Evolutionary conservation across 2,329 filamentous ascomycete genomes (phyloP).

Genomic region (Scopulariopsis brevicaulis): DNA sequence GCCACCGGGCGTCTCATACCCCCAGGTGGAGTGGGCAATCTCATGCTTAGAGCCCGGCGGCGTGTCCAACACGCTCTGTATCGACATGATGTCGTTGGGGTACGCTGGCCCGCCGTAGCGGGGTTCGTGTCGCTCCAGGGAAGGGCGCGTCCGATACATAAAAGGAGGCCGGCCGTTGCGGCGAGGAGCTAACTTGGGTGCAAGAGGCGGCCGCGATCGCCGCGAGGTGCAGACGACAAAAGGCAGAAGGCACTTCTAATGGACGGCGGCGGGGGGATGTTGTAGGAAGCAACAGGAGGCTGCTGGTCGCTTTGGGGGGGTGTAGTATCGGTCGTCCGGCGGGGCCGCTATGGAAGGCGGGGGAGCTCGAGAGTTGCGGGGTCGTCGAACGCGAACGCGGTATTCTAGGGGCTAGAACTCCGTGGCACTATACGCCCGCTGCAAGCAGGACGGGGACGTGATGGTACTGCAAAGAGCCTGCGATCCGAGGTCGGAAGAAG

Average conservation of each 20-base stretch:
- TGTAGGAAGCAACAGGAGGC: background rate
- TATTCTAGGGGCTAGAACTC: background rate
- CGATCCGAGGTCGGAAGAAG: background rate
- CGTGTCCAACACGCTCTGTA: background rate
- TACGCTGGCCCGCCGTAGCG: conserved; percentile 2
- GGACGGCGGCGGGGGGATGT: background rate
- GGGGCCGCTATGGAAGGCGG: background rate
- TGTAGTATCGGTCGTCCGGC: background rate
- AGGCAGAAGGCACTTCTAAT: background rate
- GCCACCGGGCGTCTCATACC: conserved; percentile 3
- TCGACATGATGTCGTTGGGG: background rate
- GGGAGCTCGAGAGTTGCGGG: background rate
- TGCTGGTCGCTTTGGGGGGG: background rate
- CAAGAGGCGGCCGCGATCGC: background rate
- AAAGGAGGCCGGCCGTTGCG: background rate
- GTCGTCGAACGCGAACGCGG: background rate
- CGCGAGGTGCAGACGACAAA: background rate
- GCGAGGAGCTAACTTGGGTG: background rate
- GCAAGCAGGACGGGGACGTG: background rate
- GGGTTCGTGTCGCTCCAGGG: conserved; percentile 2
- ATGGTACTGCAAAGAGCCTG: background rate
- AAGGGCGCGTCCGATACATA: background rate
- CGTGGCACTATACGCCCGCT: background rate
- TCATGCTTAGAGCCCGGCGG: conserved; percentile 1
- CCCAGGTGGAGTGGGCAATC: conserved; percentile 1